Base-by-base conservation (phyloP, 495 filamentous ascomycete genomes). In the Lindgomyces ingoldianus region DNA sequence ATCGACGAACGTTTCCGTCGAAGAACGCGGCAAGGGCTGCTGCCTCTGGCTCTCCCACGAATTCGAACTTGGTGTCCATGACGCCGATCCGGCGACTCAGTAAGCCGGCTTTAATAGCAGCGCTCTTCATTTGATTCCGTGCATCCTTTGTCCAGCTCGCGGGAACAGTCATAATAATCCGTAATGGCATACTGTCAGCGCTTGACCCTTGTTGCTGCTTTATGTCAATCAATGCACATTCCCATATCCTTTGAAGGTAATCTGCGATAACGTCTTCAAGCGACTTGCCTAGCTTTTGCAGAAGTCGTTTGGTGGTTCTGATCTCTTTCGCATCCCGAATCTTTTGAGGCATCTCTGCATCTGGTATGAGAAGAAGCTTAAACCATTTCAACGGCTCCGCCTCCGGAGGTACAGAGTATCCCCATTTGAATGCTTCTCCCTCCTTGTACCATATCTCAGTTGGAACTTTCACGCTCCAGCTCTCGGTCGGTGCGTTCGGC, bases 41-140 rank as follows among this genome's bases (percentile, higher is more conserved):
- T 4, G 61, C 61, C 33, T 64, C 61, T 11, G 61, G 61, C 30
- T 64, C 61, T n/a, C 14, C 29, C n/a, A 64, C 53, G 19, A 64
- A 45, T 42, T 64, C 39, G 16, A 64, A 24, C 18, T 18, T 46
- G 4, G 61, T 64, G 16, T 51, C 47, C 11, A 55, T 18, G 10
- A 57, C 61, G 9, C 14, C n/a, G 3, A 26, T 21, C 19, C 61
- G 33, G 27, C 25, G 22, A 18, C 46, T 39, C 24, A 57, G 21
- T 22, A 64, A 49, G 11, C 61, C 61, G 2, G 61, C 61, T 39
- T 49, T 9, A 16, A 33, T 12, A 21, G 61, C 53, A n/a, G 61
- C 61, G n/a, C 50, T 39, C 18, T 39, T 14, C 61, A 64, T 64
- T 16, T 30, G 16, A 3, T 64, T 33, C 30, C 18, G 61, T 1